phyloP scores from a whole-genome alignment of 306 rosid genomes.

The Urtica urens region DNA sequence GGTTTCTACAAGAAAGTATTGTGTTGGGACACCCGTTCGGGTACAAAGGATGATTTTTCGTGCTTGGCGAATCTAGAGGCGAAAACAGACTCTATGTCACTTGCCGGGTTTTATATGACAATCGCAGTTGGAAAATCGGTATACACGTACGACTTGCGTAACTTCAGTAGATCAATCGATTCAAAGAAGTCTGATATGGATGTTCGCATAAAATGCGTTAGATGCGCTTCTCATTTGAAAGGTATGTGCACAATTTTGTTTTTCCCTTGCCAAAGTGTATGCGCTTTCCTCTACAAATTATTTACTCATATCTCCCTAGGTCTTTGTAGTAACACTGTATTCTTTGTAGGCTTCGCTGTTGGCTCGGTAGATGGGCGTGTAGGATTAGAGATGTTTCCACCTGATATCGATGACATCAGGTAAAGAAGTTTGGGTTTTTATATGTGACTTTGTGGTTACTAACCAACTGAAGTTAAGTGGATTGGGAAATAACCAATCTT shows the following conservation, averaged over 20 bases:
- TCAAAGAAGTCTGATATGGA: conserved; percentile 40
- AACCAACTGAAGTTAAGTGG: too few species aligned
- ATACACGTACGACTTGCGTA: conserved; percentile 55
- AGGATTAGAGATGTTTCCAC: conserved; percentile 46
- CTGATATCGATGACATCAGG: conserved; percentile 48
- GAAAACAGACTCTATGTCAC: conserved; percentile 61
- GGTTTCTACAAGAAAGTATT: conserved; percentile 65
- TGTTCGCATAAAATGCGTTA: conserved; percentile 43
- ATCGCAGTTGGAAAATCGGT: conserved; percentile 48
- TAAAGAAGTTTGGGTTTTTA: too few species aligned
- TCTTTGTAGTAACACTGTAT: conserved; percentile 5
- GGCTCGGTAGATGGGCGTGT: conserved; percentile 96
- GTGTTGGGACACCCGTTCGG: conserved; percentile 51
- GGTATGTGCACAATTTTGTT: conserved; percentile 30
- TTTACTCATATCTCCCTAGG: not conserved
- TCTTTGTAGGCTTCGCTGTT: conserved; percentile 65
- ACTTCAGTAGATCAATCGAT: conserved; percentile 35
- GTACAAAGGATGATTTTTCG: conserved; percentile 25
- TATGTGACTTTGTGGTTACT: too few species aligned
- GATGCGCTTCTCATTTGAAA: conserved; percentile 45
- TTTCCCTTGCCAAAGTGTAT: not conserved
- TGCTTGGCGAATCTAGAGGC: conserved; percentile 29
- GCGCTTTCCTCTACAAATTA: not conserved
- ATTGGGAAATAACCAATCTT: too few species aligned
- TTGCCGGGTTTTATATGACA: conserved; percentile 42